A percentile compares a stretch with the other conserved stretches of the same genome.
phyloP scores from a whole-genome alignment of 2,329 filamentous ascomycete genomes.

The Penicillium thymicola region DNA sequence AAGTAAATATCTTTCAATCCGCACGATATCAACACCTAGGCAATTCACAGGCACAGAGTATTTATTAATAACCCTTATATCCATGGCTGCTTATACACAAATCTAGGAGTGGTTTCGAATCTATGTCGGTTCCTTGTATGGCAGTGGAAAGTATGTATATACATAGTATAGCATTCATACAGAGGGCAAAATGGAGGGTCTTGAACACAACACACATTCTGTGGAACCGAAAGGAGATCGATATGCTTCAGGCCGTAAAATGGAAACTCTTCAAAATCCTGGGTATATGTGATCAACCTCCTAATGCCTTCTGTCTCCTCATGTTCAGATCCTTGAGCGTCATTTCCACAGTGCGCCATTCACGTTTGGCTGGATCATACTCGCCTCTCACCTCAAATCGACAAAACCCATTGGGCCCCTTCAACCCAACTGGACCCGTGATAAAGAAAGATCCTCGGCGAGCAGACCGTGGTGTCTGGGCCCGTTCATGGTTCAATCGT shows the following conservation, averaged over 20 bases:
- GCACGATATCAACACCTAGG: constrained; percentile 42
- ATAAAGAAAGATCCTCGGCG: constrained; percentile 35
- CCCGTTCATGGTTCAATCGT: constrained; percentile 26
- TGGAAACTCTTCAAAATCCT: not conserved
- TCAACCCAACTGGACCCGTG: constrained; percentile 33
- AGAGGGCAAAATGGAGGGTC: not conserved
- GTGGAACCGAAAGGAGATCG: not conserved
- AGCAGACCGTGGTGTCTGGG: constrained; percentile 20
- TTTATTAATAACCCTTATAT: too few species aligned
- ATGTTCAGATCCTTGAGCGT: constrained; percentile 32
- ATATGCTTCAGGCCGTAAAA: not conserved
- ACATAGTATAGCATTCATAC: not conserved
- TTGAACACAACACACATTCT: not conserved
- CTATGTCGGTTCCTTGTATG: not conserved
- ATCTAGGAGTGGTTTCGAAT: not conserved
- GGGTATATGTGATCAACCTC: constrained; percentile 9
- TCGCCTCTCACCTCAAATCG: constrained; percentile 37
- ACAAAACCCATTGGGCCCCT: constrained; percentile 34
- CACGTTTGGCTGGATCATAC: constrained; percentile 32
- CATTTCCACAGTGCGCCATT: constrained; percentile 32
- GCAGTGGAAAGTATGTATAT: not conserved
- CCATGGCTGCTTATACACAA: not conserved
- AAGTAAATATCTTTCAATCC: constrained; percentile 65
- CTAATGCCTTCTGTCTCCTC: constrained; percentile 28
- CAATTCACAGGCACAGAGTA: not conserved